Conservation (phyloP, 1,139 yeast species). For the Kodamaea ohmeri region DNA sequence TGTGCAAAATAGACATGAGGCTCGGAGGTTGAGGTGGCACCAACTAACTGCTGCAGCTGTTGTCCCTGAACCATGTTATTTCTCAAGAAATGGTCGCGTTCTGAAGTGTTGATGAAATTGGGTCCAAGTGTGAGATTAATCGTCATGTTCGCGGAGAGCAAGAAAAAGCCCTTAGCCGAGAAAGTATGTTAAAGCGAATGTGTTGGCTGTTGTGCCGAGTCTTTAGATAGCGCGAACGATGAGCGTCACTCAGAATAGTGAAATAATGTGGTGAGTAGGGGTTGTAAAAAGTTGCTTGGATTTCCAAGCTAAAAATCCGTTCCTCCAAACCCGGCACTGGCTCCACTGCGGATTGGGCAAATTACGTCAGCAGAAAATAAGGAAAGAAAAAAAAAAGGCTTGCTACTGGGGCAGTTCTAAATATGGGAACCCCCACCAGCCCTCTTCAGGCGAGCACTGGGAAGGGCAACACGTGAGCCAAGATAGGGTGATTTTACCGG, state of each 20-base stretch:
- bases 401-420: slow-evolving; percentile 1
- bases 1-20: too few relatives aligned
- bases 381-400: slow-evolving; percentile 1
- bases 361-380: neutral
- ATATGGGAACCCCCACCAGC: too few relatives aligned
- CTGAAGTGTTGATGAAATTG: neutral
- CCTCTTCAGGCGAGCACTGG: too few relatives aligned
- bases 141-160: neutral
- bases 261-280: too few relatives aligned
- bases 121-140: slow-evolving; percentile 1
- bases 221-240: neutral
- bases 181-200: slow-evolving; percentile 1
- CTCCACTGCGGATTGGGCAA: slow-evolving; percentile 1
- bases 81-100: neutral
- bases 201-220: slow-evolving; percentile 1
- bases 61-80: neutral
- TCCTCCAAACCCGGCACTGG: neutral
- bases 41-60: neutral
- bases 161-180: neutral
- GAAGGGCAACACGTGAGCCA: neutral
- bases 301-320: neutral
- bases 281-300: neutral
- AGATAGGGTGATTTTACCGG: too few relatives aligned
- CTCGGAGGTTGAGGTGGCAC: neutral
- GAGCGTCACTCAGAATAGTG: too few relatives aligned